Percentiles rank a stretch among this genome's conserved stretches.
phyloP scores from a whole-genome alignment of 129 eudicot genomes.

The Tanacetum coccineum region DNA sequence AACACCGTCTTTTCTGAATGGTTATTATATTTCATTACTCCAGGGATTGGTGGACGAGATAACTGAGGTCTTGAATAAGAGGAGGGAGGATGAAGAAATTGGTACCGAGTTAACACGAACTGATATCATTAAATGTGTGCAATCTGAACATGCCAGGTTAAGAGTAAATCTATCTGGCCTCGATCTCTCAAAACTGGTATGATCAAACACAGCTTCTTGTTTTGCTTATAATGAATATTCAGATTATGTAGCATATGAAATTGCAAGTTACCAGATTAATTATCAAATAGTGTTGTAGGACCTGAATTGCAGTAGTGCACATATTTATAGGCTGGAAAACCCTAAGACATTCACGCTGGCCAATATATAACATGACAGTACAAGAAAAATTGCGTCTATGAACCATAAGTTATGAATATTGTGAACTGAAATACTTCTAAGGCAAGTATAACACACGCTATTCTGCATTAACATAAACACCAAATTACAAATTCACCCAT shows the following conservation, averaged over 20 bases:
- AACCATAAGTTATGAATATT: neutral
- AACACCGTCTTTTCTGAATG: neutral
- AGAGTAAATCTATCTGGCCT: slow-evolving; percentile 93
- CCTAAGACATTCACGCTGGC: neutral
- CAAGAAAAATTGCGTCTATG: neutral
- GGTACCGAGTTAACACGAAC: slow-evolving; percentile 75
- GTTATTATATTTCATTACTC: slow-evolving; percentile 13
- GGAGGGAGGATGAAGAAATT: slow-evolving; percentile 71
- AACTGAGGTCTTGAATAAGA: slow-evolving; percentile 45
- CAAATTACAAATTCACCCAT: neutral
- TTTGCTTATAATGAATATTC: slow-evolving; percentile 1
- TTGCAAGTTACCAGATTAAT: slow-evolving; percentile 9
- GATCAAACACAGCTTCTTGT: slow-evolving; percentile 17
- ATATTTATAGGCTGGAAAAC: neutral
- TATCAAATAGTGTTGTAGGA: slow-evolving; percentile 1
- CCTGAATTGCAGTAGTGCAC: neutral
- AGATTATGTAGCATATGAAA: slow-evolving; percentile 1
- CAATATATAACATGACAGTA: neutral
- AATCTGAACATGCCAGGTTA: slow-evolving; percentile 73
- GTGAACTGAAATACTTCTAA: neutral
- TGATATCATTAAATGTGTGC: slow-evolving; percentile 85
- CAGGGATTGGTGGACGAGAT: slow-evolving; percentile 83
- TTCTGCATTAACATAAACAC: slow-evolving; percentile 1
- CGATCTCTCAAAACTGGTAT: slow-evolving; percentile 92
- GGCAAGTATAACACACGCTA: neutral